These are phyloP conservation scores for Apiospora kogelbergensis DNA, from an alignment of 2,329 filamentous ascomycete genomes.

Conservation along the genomic window DNA sequence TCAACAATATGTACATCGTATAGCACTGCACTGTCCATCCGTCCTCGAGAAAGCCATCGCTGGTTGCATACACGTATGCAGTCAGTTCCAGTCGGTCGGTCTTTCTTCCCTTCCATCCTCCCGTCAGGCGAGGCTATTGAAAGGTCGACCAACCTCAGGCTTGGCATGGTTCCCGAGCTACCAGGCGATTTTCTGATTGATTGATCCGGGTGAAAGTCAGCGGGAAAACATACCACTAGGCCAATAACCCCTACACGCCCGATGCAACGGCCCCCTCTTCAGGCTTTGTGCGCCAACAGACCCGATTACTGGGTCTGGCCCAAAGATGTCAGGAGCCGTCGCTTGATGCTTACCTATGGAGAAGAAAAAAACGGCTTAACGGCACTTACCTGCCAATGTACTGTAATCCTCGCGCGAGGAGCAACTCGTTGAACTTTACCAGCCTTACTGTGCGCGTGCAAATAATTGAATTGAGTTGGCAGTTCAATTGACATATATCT, in stretches of 20 bases:
- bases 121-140: background rate
- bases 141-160: background rate
- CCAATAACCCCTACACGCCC: conserved; percentile 4
- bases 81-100: background rate
- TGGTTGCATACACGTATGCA: background rate
- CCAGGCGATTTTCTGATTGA: background rate
- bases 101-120: background rate
- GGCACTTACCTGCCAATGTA: background rate
- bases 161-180: background rate
- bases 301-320: conserved; percentile 4
- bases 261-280: conserved; percentile 3
- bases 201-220: background rate
- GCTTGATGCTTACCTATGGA: background rate
- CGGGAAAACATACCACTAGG: conserved; percentile 2
- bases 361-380: conserved; percentile 2
- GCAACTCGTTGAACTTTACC: background rate
- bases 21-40: background rate
- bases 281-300: background rate
- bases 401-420: background rate
- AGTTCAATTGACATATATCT: background rate
- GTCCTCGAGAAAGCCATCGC: background rate
- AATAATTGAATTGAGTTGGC: background rate
- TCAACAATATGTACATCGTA: background rate
- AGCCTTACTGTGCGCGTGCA: background rate
- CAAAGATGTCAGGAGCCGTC: background rate